A percentile compares a stretch with the other conserved stretches of the same genome.
These are phyloP conservation scores for Xylaria venustula DNA, from an alignment of 495 filamentous ascomycete genomes.

Conservation along the genomic window DNA sequence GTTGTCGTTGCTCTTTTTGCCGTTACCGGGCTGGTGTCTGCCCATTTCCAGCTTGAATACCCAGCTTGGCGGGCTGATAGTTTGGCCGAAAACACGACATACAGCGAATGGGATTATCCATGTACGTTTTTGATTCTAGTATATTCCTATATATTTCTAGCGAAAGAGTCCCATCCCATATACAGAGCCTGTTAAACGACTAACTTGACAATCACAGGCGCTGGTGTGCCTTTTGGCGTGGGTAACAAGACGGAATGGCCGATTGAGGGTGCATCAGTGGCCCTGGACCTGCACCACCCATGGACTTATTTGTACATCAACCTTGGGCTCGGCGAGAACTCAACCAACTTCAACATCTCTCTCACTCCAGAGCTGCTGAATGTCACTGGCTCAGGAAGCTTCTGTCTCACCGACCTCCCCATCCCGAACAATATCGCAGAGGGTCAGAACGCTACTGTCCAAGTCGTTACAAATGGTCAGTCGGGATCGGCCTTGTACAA, in stretches of 20 bases:
- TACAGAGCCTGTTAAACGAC: background rate
- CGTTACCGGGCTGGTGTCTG: slow-evolving; percentile 40
- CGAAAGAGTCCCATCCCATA: no score
- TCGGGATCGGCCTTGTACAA: slow-evolving; percentile 59
- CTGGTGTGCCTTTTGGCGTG: slow-evolving; percentile 47
- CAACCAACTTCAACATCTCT: slow-evolving; percentile 59
- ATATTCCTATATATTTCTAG: no score
- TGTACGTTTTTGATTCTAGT: slow-evolving; percentile 40
- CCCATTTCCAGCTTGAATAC: slow-evolving; percentile 59
- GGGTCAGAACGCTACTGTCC: slow-evolving; percentile 52
- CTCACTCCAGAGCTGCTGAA: slow-evolving; percentile 53
- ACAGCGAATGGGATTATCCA: slow-evolving; percentile 57
- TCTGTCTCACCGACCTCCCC: slow-evolving; percentile 53
- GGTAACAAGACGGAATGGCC: slow-evolving; percentile 64
- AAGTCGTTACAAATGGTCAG: slow-evolving; percentile 54
- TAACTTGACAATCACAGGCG: slow-evolving; percentile 42
- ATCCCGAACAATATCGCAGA: slow-evolving; percentile 48
- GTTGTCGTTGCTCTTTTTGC: slow-evolving; percentile 32
- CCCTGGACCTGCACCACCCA: slow-evolving; percentile 50
- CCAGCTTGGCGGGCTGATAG: slow-evolving; percentile 58
- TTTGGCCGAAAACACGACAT: slow-evolving; percentile 31
- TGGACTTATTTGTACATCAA: slow-evolving; percentile 63
- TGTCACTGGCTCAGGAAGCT: slow-evolving; percentile 58
- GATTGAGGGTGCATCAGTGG: slow-evolving; percentile 52
- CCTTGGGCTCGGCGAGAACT: slow-evolving; percentile 55